phyloP scores from a whole-genome alignment of 176 grass and related monocot species.

The Chloris gayana region DNA sequence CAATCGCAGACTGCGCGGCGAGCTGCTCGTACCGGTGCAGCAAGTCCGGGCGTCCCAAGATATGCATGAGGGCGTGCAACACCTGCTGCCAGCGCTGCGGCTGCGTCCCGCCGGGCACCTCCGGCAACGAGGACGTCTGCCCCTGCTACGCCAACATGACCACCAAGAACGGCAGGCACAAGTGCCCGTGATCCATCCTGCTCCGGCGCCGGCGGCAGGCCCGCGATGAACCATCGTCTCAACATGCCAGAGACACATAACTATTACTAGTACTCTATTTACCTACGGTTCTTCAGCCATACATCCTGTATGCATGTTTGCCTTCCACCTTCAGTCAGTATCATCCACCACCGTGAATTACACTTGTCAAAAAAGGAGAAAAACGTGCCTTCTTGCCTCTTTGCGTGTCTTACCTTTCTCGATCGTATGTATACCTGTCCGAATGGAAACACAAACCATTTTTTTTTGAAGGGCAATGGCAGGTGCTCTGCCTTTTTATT shows the following conservation, averaged over 20 bases:
- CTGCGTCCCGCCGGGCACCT: conserved; percentile 81
- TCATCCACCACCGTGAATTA: background rate
- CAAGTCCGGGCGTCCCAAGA: conserved; percentile 63
- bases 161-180: conserved; percentile 58
- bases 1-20: conserved; percentile 56
- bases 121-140: conserved; percentile 72
- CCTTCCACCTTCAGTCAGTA: background rate
- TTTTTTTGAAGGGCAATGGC: too few species aligned
- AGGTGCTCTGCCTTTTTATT: too few species aligned
- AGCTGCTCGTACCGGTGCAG: conserved; percentile 68
- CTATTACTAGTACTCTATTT: background rate
- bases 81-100: conserved; percentile 73
- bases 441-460: too few species aligned
- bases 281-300: background rate
- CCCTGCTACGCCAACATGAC: conserved; percentile 86
- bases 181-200: conserved; percentile 56
- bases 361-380: background rate
- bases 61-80: conserved; percentile 63
- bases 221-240: too few species aligned
- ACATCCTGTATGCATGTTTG: background rate
- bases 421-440: background rate
- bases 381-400: background rate
- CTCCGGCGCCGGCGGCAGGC: background rate
- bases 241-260: background rate
- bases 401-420: background rate